phyloP scores from a whole-genome alignment of 2,329 filamentous ascomycete species.

The Teratosphaeria epicoccoides region DNA sequence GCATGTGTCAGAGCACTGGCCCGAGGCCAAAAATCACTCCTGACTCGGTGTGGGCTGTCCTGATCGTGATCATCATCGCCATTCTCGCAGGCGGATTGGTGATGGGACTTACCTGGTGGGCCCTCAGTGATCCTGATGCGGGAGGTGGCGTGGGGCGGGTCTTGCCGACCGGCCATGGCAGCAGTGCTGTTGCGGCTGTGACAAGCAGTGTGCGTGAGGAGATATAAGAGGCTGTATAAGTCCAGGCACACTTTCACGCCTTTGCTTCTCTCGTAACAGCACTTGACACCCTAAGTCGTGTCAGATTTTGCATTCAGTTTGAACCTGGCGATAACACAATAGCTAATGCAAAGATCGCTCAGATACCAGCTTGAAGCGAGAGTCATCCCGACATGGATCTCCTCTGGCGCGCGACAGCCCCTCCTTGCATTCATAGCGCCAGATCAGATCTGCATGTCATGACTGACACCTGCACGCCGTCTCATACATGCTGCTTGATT shows the following conservation, averaged over 20 bases:
- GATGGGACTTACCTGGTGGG: background rate
- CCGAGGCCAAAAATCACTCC: constrained; percentile 15
- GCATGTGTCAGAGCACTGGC: constrained; percentile 11
- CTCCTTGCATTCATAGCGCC: background rate
- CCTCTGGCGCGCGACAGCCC: background rate
- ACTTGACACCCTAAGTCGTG: background rate
- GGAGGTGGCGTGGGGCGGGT: background rate
- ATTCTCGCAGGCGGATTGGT: constrained; percentile 5
- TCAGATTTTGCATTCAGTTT: too few species aligned
- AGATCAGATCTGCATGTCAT: background rate
- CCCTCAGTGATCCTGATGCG: background rate
- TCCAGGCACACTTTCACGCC: background rate
- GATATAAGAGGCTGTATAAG: background rate
- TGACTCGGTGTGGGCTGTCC: constrained; percentile 56
- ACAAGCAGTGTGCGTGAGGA: background rate
- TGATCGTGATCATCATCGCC: constrained; percentile 90
- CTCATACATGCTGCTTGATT: too few species aligned
- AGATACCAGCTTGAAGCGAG: too few species aligned
- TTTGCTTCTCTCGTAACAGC: background rate
- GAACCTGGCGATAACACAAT: too few species aligned
- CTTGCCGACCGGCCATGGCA: background rate
- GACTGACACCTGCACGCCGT: too few species aligned
- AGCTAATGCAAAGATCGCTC: background rate
- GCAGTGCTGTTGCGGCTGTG: background rate
- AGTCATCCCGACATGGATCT: background rate